phyloP scores from a whole-genome alignment of 192 early-diverging fungal genomes.

The Borealophlyctis nickersoniae region DNA sequence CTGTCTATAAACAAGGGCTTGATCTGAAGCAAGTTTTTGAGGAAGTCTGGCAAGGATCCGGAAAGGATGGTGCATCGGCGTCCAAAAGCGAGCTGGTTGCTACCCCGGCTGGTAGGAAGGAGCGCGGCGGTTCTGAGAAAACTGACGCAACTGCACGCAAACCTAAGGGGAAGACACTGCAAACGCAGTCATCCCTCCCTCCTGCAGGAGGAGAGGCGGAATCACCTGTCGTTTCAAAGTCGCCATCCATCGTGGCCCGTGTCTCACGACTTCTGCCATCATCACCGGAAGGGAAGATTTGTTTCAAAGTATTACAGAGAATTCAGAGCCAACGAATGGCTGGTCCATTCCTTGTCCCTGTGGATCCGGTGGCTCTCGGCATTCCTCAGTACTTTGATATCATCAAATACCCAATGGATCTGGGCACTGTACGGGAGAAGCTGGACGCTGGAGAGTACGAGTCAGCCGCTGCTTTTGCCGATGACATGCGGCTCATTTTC shows the following conservation, averaged over 20 bases:
- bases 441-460: constrained; percentile 51
- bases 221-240: too few relatives aligned
- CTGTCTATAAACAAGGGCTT: constrained; percentile 59
- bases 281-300: too few relatives aligned
- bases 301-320: too few relatives aligned
- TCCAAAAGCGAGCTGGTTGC: neutral
- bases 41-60: neutral
- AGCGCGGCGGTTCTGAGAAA: neutral
- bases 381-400: constrained; percentile 71
- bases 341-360: constrained; percentile 34
- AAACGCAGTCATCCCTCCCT: neutral
- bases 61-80: neutral
- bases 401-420: constrained; percentile 75
- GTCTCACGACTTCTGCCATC: too few relatives aligned
- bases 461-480: constrained; percentile 51
- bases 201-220: too few relatives aligned
- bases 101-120: neutral
- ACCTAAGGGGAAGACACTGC: neutral
- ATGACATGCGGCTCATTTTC: constrained; percentile 67
- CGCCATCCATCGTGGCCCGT: too few relatives aligned
- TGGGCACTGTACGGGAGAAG: constrained; percentile 61
- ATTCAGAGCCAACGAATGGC: constrained; percentile 28
- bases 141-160: neutral
- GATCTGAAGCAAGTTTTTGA: constrained; percentile 53
- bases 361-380: constrained; percentile 28